Conservation (phyloP, 2,329 filamentous ascomycete species). For the Aspergillus cejpii region DNA sequence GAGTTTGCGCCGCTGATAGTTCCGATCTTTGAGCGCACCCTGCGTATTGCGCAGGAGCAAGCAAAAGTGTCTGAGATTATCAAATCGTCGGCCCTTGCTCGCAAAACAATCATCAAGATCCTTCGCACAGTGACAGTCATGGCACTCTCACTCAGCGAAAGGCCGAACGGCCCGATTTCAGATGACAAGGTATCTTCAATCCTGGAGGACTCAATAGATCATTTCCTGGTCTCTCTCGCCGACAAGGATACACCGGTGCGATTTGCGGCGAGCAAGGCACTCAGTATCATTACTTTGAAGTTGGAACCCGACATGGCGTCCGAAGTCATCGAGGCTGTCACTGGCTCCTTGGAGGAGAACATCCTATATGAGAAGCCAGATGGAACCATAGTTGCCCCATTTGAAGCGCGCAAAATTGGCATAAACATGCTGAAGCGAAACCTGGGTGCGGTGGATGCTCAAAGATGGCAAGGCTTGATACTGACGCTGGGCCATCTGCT, state of each 20-base stretch:
- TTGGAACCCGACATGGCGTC: constrained; percentile 72
- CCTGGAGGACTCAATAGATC: constrained; percentile 74
- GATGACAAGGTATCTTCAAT: constrained; percentile 44
- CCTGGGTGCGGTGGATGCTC: constrained; percentile 67
- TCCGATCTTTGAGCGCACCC: constrained; percentile 59
- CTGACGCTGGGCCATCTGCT: constrained; percentile 80
- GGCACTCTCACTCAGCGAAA: constrained; percentile 49
- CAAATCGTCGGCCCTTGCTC: constrained; percentile 66
- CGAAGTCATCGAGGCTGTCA: constrained; percentile 79
- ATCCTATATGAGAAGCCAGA: constrained; percentile 50
- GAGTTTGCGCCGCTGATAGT: constrained; percentile 64
- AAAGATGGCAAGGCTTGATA: constrained; percentile 88
- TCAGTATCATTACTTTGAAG: constrained; percentile 78
- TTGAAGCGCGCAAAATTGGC: constrained; percentile 27
- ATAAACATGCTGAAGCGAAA: constrained; percentile 46
- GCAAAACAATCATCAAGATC: constrained; percentile 81
- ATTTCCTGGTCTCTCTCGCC: constrained; percentile 67
- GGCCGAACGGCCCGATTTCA: constrained; percentile 20
- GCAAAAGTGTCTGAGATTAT: constrained; percentile 50
- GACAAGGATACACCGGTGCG: constrained; percentile 90
- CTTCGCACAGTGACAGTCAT: constrained; percentile 66
- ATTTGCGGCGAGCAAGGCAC: constrained; percentile 82
- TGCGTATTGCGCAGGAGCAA: constrained; percentile 51
- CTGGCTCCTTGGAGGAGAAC: constrained; percentile 60
- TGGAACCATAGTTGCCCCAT: constrained; percentile 34